These are phyloP conservation scores for Dispira simplex DNA, from an alignment of 192 early-diverging fungal genomes.

Conservation along the genomic window DNA sequence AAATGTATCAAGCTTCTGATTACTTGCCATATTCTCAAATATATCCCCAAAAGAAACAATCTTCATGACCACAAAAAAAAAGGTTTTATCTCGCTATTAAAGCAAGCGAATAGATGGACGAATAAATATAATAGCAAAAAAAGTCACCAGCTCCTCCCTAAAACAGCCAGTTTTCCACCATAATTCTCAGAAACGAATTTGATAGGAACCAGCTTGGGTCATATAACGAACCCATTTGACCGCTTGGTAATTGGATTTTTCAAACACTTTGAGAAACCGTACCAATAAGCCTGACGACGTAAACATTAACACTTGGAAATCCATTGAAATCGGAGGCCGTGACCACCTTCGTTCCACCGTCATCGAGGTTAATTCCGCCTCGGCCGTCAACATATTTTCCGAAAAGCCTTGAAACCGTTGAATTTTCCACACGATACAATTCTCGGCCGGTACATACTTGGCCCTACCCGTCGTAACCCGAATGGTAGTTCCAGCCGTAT, in stretches of 20 bases:
- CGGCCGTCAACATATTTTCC: conserved; percentile 66
- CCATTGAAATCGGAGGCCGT: conserved; percentile 87
- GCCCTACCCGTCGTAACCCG: conserved; percentile 72
- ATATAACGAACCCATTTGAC: conserved; percentile 99
- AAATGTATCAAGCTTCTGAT: too few relatives aligned
- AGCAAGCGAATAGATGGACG: too few relatives aligned
- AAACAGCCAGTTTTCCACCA: too few relatives aligned
- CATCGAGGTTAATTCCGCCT: conserved; percentile 69
- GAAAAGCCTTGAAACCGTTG: conserved; percentile 80
- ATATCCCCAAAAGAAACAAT: too few relatives aligned
- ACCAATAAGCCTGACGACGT: conserved; percentile 93
- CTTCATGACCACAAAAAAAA: too few relatives aligned
- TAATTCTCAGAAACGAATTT: conserved; percentile 24
- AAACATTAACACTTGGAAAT: conserved; percentile 85
- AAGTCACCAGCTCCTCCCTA: too few relatives aligned
- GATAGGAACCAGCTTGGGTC: conserved; percentile 89
- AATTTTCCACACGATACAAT: conserved; percentile 91
- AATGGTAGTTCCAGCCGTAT: conserved; percentile 68
- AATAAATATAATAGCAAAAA: too few relatives aligned
- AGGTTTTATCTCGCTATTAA: too few relatives aligned
- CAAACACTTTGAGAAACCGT: conserved; percentile 95
- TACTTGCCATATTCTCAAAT: too few relatives aligned
- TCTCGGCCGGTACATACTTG: conserved; percentile 90
- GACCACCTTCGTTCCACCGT: conserved; percentile 83
- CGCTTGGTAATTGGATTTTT: conserved; percentile 87